Conservation (phyloP, 2,329 filamentous ascomycete species). For the Cladosporium colombiae region DNA sequence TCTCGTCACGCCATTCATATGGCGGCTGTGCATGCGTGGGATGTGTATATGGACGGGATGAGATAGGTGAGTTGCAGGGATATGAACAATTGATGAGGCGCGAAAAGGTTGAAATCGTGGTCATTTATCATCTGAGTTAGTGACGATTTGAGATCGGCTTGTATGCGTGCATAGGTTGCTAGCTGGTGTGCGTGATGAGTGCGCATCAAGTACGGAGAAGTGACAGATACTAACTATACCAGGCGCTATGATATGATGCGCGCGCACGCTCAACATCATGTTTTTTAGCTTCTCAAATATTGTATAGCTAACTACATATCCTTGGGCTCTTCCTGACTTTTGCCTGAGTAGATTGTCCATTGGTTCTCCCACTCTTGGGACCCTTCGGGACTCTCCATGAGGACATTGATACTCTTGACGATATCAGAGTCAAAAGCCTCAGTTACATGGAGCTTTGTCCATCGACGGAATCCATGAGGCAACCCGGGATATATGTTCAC, state of each 20-base stretch:
- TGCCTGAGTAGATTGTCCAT: not conserved
- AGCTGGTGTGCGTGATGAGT: not conserved
- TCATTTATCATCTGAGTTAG: not conserved
- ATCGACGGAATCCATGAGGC: not conserved
- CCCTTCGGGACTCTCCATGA: not conserved
- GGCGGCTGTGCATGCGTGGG: not conserved
- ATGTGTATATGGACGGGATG: not conserved
- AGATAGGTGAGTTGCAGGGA: not conserved
- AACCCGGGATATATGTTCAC: not conserved
- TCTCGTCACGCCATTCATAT: not conserved
- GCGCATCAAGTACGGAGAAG: not conserved
- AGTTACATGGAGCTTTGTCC: not conserved
- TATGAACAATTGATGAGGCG: not conserved
- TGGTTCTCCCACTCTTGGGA: not conserved
- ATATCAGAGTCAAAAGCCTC: not conserved
- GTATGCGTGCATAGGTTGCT: not conserved
- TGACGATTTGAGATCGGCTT: not conserved
- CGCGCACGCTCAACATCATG: not conserved
- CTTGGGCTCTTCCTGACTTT: not conserved
- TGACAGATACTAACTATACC: not conserved
- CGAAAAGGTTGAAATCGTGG: not conserved
- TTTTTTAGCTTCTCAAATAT: not conserved
- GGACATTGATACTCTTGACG: not conserved
- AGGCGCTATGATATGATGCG: not conserved
- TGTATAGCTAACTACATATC: not conserved